phyloP scores from a whole-genome alignment of 345 rosid genomes.

The Sisymbrium altissimum region DNA sequence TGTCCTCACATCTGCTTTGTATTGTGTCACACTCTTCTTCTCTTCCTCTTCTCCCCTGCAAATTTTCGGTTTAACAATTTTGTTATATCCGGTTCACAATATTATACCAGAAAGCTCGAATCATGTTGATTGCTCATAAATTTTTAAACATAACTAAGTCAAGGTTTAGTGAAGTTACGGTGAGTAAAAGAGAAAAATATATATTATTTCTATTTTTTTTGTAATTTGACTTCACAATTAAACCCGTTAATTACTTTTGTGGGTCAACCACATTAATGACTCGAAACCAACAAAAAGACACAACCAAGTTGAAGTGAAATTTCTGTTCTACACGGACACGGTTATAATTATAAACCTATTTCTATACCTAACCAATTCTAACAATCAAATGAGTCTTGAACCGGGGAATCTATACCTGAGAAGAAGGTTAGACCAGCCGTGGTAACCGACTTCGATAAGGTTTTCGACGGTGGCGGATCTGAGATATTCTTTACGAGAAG shows the following conservation, averaged over 20 bases:
- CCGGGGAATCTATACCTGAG: conserved; percentile 46
- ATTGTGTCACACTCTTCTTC: conserved; percentile 49
- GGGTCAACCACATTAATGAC: no score
- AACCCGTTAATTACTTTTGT: no score
- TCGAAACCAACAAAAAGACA: background rate
- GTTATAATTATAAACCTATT: background rate
- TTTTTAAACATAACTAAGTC: no score
- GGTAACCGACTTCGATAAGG: conserved; percentile 71
- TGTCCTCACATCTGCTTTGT: conserved; percentile 56
- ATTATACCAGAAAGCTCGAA: conserved; percentile 1
- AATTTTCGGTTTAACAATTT: background rate
- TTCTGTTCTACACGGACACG: background rate
- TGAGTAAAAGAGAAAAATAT: no score
- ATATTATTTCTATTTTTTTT: no score
- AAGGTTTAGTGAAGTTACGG: no score
- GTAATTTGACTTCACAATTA: no score
- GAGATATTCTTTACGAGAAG: conserved; percentile 67
- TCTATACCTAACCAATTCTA: background rate
- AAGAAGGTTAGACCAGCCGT: conserved; percentile 70
- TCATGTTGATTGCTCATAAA: background rate
- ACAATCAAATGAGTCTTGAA: background rate
- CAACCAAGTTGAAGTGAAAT: background rate
- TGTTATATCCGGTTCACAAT: background rate
- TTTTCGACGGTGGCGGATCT: conserved; percentile 80
- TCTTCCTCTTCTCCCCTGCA: conserved; percentile 59